Evolutionary conservation across 1,284 basidiomycete species (phyloP), one percentile per base, ranked within the genome.

Genomic region (Sporisorium graminicola): DNA sequence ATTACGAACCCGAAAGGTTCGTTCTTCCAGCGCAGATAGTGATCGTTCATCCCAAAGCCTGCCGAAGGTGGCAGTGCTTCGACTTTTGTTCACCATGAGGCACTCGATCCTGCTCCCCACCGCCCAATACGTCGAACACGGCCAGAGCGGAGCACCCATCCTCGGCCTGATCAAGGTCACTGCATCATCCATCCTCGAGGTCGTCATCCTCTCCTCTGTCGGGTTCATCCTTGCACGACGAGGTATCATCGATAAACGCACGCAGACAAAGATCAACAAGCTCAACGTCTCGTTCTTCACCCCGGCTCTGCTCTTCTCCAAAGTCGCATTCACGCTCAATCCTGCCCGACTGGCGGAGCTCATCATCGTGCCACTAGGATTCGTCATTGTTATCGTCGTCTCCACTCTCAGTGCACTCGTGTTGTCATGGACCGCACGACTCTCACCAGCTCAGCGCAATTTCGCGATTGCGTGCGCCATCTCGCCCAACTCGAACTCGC

Each of bases 271-370:
- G 61, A 77, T 80, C 63, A 80, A 77, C 57, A 77, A 79, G 37
- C 87, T 94, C 58, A 94, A 94, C 83, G 90, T 97, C 27, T 93
- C 92, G 0, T 89, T 97, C 40, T 95, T 97, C 87, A 98, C 95
- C 0, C 95, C 95, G 0, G 92, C 93, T 0, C 90, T 98, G 20
- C 88, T 97, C 27, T 97, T 97, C 87, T 94, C 93, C 40, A 98
- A 97, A 88, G 94, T 96, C 24, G 92, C 94, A 0, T 93, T 93
- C 86, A 87, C 87, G 20, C 78, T 89, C 44, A 88, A 83, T 43
- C 80, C 87, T 88, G 91, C 89, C 43, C 94, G 95, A 87, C 87
- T 96, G 13, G 89, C 89, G 47, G 94, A 97, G 86, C 88, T 97
- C 88, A 94, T 93, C 92, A 90, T 96, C 71, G 94, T 97, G 33